Evolutionary conservation across 139 green algal genomes (phyloP).

Genomic region (Chlorella sp.): DNA sequence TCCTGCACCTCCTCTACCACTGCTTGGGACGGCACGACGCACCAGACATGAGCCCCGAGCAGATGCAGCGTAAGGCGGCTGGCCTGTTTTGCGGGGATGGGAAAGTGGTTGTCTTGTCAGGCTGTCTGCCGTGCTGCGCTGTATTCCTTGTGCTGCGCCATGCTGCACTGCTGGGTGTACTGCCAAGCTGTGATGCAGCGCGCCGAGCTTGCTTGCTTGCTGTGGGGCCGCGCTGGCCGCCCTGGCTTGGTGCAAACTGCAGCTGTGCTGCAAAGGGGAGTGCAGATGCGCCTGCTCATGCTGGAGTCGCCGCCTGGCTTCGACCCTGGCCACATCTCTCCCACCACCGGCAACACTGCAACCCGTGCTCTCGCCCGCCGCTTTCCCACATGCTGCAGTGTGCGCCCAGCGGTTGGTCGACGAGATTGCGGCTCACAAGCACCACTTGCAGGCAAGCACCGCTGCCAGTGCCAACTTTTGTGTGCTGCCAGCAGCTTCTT

Average conservation of each 20-base stretch:
- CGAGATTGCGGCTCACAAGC: slow-evolving; percentile 43
- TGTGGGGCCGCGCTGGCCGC: no score
- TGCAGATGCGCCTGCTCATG: background rate
- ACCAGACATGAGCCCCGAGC: background rate
- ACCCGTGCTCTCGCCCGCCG: no score
- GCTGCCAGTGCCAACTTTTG: no score
- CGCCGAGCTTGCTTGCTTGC: no score
- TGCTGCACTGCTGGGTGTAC: no score
- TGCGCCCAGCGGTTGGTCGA: slow-evolving; percentile 30
- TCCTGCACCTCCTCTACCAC: slow-evolving; percentile 39
- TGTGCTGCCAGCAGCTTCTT: no score
- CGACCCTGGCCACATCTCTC: background rate
- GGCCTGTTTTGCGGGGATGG: no score
- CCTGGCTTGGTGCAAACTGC: background rate
- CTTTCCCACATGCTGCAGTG: background rate
- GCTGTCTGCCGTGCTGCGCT: background rate
- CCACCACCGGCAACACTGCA: background rate
- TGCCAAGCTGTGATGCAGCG: background rate
- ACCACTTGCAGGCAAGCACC: slow-evolving; percentile 38
- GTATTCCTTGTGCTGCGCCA: background rate
- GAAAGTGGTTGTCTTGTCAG: no score
- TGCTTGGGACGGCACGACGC: background rate
- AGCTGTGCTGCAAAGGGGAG: background rate
- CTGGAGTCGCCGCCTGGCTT: background rate
- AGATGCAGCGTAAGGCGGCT: slow-evolving; percentile 25